Percentiles rank a stretch among this genome's conserved stretches.
Conservation (phyloP, 305 asterid species). For the Petunia hybrid region DNA sequence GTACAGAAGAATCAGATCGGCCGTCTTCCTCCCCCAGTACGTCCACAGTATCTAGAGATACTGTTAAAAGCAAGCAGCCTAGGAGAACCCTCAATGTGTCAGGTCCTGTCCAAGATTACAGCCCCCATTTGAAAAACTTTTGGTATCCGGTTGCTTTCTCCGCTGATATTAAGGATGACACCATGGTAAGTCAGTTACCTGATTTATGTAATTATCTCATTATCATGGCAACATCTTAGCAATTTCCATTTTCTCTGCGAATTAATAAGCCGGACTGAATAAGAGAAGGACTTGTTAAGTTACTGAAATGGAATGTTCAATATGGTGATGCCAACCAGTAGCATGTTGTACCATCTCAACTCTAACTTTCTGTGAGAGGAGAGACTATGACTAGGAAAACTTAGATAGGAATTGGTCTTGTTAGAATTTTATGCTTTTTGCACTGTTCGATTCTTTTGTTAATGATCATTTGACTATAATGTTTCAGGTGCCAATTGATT, state of each 20-base stretch:
- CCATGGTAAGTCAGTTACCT: constrained; percentile 65
- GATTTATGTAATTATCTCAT: neutral
- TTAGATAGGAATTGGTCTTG: neutral
- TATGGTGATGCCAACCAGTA: constrained; percentile 7
- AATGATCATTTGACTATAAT: neutral
- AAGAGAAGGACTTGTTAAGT: neutral
- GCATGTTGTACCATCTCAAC: neutral
- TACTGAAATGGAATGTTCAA: constrained; percentile 15
- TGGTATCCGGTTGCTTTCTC: constrained; percentile 95
- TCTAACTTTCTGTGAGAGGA: constrained; percentile 5
- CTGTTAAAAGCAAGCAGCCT: constrained; percentile 44
- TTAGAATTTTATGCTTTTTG: neutral
- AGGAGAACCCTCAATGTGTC: constrained; percentile 66
- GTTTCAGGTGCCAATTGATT: constrained; percentile 76
- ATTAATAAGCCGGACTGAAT: neutral
- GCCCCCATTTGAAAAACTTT: constrained; percentile 66
- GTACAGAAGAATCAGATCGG: constrained; percentile 47
- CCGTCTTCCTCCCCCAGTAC: constrained; percentile 54
- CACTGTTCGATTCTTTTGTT: neutral
- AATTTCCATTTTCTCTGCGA: neutral
- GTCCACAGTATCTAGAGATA: constrained; percentile 44
- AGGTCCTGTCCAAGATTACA: constrained; percentile 82
- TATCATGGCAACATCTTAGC: neutral
- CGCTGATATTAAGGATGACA: constrained; percentile 72
- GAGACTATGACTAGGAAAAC: neutral